These are phyloP conservation scores for Saccharomycopsis vini DNA, from an alignment of 805 yeast species.

Conservation along the genomic window DNA sequence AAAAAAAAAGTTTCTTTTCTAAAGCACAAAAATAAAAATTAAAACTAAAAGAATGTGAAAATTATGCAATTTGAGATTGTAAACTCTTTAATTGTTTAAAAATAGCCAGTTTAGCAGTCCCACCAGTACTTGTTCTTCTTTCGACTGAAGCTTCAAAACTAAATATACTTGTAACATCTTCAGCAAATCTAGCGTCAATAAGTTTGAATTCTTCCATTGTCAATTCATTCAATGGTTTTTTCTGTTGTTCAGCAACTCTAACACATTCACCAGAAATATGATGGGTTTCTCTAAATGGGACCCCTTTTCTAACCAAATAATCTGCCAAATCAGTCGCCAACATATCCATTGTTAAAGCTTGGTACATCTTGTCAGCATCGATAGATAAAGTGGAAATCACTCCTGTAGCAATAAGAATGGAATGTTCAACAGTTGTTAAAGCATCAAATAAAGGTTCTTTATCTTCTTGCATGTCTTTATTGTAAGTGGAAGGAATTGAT, in stretches of 20 bases:
- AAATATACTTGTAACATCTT: constrained; percentile 78
- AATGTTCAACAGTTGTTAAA: constrained; percentile 84
- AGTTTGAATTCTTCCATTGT: constrained; percentile 65
- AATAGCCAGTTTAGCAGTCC: constrained; percentile 92
- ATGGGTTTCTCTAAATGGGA: constrained; percentile 98
- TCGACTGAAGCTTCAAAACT: constrained; percentile 92
- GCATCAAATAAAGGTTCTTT: constrained; percentile 97
- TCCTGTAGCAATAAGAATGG: constrained; percentile 90
- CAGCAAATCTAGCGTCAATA: constrained; percentile 73
- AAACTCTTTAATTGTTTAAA: constrained; percentile 50
- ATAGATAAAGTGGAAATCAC: constrained; percentile 81
- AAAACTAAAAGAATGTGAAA: too few relatives aligned
- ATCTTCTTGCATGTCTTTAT: constrained; percentile 98
- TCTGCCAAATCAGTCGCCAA: constrained; percentile 98
- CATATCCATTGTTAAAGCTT: constrained; percentile 96
- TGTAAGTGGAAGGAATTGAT: constrained; percentile 96
- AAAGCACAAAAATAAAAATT: too few relatives aligned
- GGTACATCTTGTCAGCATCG: constrained; percentile 67
- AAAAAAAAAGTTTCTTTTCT: too few relatives aligned
- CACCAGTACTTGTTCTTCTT: constrained; percentile 94
- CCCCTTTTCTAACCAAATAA: constrained; percentile 94
- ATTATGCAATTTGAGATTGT: constrained; percentile 17
- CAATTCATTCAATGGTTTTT: constrained; percentile 71
- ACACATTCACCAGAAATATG: constrained; percentile 98
- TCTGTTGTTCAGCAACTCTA: constrained; percentile 72